Evolutionary conservation across 1,284 basidiomycete species (phyloP).

Genomic region (Microbotryomycetes sp.): DNA sequence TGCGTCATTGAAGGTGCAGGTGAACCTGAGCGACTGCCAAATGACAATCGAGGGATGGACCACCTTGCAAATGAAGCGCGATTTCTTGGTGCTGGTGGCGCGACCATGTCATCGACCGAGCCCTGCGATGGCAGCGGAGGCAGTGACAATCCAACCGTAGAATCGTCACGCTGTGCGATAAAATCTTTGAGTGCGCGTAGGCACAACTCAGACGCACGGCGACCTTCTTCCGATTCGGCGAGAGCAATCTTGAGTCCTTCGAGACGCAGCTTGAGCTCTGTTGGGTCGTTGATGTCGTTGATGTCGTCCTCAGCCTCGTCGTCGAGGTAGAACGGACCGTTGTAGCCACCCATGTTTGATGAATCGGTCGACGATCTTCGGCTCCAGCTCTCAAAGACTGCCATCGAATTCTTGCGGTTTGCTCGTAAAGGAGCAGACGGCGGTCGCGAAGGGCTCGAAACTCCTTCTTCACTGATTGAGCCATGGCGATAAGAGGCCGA

Average conservation of each 20-base stretch:
- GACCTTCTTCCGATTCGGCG: conserved; percentile 68
- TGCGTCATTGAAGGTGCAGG: neutral
- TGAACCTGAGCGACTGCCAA: conserved; percentile 10
- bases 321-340: conserved; percentile 1
- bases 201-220: conserved; percentile 78
- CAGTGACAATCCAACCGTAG: conserved; percentile 43
- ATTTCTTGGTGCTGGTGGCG: neutral
- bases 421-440: conserved; percentile 7
- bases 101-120: conserved; percentile 1
- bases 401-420: conserved; percentile 17
- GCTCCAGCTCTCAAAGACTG: conserved; percentile 22
- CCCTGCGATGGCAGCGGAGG: conserved; percentile 55
- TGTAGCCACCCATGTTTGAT: neutral
- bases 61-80: conserved; percentile 12
- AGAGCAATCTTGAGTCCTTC: conserved; percentile 43
- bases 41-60: conserved; percentile 21
- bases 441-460: conserved; percentile 4
- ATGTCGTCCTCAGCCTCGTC: neutral
- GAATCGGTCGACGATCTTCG: conserved; percentile 13
- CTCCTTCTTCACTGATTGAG: conserved; percentile 9
- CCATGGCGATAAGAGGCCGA: neutral
- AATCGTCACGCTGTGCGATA: conserved; percentile 50
- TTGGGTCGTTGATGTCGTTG: neutral
- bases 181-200: conserved; percentile 74
- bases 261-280: conserved; percentile 53